phyloP scores from a whole-genome alignment of 768 basidiomycete genomes.

The Hemileccinum impolitum region DNA sequence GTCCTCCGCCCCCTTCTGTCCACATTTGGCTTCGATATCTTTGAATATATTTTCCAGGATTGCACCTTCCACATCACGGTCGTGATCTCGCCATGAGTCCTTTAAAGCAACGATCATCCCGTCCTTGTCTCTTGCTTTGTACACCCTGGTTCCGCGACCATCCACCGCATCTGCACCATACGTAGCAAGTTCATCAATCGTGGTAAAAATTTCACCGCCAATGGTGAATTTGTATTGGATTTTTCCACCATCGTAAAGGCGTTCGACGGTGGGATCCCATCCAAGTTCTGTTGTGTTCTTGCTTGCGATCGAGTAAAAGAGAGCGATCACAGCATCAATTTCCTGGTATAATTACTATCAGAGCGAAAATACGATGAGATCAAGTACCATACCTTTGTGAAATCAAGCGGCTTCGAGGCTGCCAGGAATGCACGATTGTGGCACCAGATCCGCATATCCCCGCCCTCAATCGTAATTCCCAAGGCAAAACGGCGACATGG shows the following conservation, averaged over 20 bases:
- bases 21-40: background rate
- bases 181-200: background rate
- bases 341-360: background rate
- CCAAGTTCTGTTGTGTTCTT: background rate
- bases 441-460: constrained; percentile 27
- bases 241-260: background rate
- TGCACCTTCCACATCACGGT: background rate
- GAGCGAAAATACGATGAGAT: background rate
- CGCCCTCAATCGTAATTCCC: constrained; percentile 29
- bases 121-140: constrained; percentile 1
- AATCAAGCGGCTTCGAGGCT: background rate
- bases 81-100: constrained; percentile 8
- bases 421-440: background rate
- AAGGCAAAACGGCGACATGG: constrained; percentile 22
- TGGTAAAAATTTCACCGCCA: background rate
- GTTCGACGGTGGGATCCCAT: constrained; percentile 9
- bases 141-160: background rate
- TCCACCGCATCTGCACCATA: background rate
- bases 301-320: constrained; percentile 6
- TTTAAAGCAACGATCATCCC: background rate
- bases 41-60: background rate
- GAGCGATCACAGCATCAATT: constrained; percentile 1
- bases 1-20: background rate
- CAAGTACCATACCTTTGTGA: background rate
- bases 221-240: constrained; percentile 1